Evolutionary conservation across 2,329 filamentous ascomycete genomes (phyloP), one percentile per base, ranked within the genome.

Genomic region (Pyrenophora teres): DNA sequence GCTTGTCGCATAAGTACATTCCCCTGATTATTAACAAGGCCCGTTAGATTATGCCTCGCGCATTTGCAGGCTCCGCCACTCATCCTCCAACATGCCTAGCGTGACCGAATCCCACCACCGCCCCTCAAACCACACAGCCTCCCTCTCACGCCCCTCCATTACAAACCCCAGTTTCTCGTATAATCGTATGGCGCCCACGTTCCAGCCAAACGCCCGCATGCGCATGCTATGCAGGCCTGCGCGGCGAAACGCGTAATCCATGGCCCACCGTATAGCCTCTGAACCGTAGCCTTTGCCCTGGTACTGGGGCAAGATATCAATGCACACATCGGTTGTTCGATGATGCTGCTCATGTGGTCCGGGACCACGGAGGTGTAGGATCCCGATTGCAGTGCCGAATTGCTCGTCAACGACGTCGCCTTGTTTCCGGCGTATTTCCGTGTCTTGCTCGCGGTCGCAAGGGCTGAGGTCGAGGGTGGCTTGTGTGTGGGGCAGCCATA

Each of bases 101-200:
- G 54, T 54, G 1, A 70, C 27, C 0, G 54, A 50, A 66, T 70
- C 66, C 66, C 67, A 71, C 54, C 64, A 82, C 27, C 69, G 62
- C 1, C 79, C 72, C 54, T 80, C 72, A 58, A 74, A 68, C 69
- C 74, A 81, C 6, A 77, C 51, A 1, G 65, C 62, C 62, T 82
- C 74, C 43, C 78, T 67, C 47, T 63, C 68, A 3, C 74, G 58
- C 0, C 78, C 78, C 54, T 82, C 79, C 2, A 67, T 54, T 37
- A 69, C 69, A 53, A 82, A 81, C 0, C 80, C 79, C 7, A 81
- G 49, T 35, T 69, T 68, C 58, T 75, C 64, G 54, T 81, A 81
- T 60, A 82, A 45, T 15, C 70, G 65, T 8, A 70, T 39, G 0
- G 77, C 79, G 0, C 77, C 70, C 30, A 67, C 62, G 40, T 81